Percentiles rank a stretch among this genome's conserved stretches.
These are phyloP conservation scores for Chloranthus sessilifolius DNA, from an alignment of 164 flowering plant species.

Conservation along the genomic window DNA sequence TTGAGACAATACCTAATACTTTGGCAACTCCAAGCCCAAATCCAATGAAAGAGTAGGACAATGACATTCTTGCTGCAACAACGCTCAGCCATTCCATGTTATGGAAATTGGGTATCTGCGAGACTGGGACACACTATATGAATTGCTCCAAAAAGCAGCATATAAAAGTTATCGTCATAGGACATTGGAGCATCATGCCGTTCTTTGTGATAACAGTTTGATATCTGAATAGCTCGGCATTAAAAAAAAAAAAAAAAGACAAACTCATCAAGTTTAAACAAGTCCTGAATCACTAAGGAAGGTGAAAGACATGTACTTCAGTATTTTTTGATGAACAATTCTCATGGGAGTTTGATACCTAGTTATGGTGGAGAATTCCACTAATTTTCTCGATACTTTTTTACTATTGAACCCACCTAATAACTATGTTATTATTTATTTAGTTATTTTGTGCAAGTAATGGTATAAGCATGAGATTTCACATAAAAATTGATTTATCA, in stretches of 20 bases:
- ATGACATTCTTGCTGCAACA: constrained; percentile 66
- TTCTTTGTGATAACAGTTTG: constrained; percentile 57
- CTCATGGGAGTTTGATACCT: too few relatives aligned
- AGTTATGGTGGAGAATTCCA: neutral
- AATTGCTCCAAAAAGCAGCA: constrained; percentile 56
- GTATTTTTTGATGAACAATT: neutral
- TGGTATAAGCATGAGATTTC: too few relatives aligned
- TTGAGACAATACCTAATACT: constrained; percentile 36
- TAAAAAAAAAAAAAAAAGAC: neutral
- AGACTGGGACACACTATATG: constrained; percentile 48
- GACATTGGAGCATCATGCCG: constrained; percentile 51
- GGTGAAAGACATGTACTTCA: neutral
- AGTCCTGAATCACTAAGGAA: neutral
- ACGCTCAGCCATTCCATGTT: constrained; percentile 62
- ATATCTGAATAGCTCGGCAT: constrained; percentile 56
- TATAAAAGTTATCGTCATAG: constrained; percentile 30
- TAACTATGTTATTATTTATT: neutral
- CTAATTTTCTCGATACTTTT: neutral
- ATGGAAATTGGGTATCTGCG: constrained; percentile 68
- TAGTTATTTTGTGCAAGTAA: neutral
- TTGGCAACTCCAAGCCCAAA: constrained; percentile 42
- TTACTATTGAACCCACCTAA: neutral
- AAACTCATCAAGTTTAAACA: neutral
- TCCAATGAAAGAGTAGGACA: constrained; percentile 37
- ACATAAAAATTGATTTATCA: too few relatives aligned